Conservation (phyloP, 106 monocot species). For the Dioscorea alata region DNA sequence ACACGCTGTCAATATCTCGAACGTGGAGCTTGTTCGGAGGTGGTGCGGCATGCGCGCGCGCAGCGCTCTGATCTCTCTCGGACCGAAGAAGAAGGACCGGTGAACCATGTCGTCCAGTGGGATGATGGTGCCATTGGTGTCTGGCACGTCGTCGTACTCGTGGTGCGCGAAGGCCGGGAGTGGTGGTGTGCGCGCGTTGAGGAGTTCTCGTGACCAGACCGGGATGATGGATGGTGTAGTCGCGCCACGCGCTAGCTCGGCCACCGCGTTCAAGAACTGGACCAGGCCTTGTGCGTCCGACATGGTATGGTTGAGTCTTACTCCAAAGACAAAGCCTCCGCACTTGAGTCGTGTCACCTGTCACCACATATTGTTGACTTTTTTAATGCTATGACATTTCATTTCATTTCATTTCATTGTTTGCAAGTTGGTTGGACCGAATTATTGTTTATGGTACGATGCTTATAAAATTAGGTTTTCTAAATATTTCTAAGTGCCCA, state of each 20-base stretch:
- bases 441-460: too few relatives aligned
- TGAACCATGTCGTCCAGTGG: neutral
- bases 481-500: too few relatives aligned
- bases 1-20: slow-evolving; percentile 19
- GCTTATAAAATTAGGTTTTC: too few relatives aligned
- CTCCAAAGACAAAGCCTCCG: slow-evolving; percentile 22
- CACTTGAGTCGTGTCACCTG: slow-evolving; percentile 29
- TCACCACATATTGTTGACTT: neutral
- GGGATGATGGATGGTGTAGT: slow-evolving; percentile 14
- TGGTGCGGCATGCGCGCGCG: neutral
- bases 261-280: slow-evolving; percentile 28
- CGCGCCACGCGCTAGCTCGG: slow-evolving; percentile 32
- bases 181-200: neutral
- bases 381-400: too few relatives aligned
- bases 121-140: slow-evolving; percentile 1
- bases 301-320: slow-evolving; percentile 31
- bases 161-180: neutral
- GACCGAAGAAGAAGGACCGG: slow-evolving; percentile 15
- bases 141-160: slow-evolving; percentile 13
- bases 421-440: too few relatives aligned
- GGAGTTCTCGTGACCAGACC: slow-evolving; percentile 17
- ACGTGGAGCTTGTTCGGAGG: slow-evolving; percentile 1
- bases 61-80: neutral
- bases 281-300: slow-evolving; percentile 24
- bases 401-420: too few relatives aligned